Evolutionary conservation across 2,329 filamentous ascomycete genomes (phyloP).

Genomic region (Fusarium clavum): DNA sequence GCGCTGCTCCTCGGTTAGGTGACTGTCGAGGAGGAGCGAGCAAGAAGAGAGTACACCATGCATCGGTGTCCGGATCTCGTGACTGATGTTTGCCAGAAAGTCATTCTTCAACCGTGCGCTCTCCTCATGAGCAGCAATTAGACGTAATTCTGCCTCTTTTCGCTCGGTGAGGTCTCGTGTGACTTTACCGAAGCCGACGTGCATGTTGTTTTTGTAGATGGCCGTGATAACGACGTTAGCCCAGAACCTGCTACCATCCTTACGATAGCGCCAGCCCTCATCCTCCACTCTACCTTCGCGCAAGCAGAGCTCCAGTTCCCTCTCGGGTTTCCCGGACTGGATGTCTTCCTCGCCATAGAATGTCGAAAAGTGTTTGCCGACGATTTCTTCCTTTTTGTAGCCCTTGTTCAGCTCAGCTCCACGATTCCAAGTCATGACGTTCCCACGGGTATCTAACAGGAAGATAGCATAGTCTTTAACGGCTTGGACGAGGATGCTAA

Average conservation of each 20-base stretch:
- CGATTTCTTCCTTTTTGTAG: slow-evolving; percentile 7
- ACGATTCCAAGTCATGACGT: slow-evolving; percentile 9
- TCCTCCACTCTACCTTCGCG: slow-evolving; percentile 9
- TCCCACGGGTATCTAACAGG: slow-evolving; percentile 3
- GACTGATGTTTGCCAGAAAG: slow-evolving; percentile 12
- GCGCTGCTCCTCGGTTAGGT: background rate
- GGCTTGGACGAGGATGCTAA: slow-evolving; percentile 7
- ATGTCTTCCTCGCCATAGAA: slow-evolving; percentile 16
- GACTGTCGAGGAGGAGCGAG: background rate
- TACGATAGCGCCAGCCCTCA: slow-evolving; percentile 16
- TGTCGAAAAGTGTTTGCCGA: slow-evolving; percentile 7
- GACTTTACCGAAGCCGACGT: slow-evolving; percentile 14
- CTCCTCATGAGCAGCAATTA: slow-evolving; percentile 13
- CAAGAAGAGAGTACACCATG: slow-evolving; percentile 10
- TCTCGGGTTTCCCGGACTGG: slow-evolving; percentile 1
- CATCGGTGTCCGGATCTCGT: slow-evolving; percentile 15
- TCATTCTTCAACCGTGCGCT: slow-evolving; percentile 4
- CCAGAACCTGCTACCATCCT: slow-evolving; percentile 11
- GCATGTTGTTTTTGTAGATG: slow-evolving; percentile 4
- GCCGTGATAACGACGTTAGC: slow-evolving; percentile 12
- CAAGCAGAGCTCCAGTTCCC: slow-evolving; percentile 10
- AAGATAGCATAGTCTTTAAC: slow-evolving; percentile 19
- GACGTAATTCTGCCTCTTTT: slow-evolving; percentile 4
- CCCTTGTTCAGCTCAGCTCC: slow-evolving; percentile 15
- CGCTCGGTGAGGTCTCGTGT: slow-evolving; percentile 8